These are phyloP conservation scores for Myrmaecium sp. DNA, from an alignment of 2,329 filamentous ascomycete genomes.

Conservation along the genomic window DNA sequence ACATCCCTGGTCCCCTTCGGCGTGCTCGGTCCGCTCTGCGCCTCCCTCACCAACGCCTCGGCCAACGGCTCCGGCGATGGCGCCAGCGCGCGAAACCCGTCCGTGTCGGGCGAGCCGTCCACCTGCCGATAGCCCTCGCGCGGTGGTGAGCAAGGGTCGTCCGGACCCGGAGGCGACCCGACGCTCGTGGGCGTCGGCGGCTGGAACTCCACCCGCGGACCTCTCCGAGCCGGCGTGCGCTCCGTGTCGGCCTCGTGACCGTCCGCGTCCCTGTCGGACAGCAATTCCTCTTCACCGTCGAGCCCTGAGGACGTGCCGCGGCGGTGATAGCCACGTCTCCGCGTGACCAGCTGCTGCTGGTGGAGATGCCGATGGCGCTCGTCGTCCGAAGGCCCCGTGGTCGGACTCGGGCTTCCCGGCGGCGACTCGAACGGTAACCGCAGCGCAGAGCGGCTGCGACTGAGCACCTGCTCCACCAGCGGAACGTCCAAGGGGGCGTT, in stretches of 20 bases:
- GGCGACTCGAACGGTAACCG: constrained; percentile 17
- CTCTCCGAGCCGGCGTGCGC: constrained; percentile 8
- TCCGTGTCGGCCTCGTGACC: constrained; percentile 5
- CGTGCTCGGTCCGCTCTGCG: constrained; percentile 27
- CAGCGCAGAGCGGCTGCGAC: constrained; percentile 15
- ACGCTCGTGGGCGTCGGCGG: constrained; percentile 17
- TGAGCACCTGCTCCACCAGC: constrained; percentile 27
- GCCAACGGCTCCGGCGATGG: constrained; percentile 2
- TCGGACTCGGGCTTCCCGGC: constrained; percentile 18
- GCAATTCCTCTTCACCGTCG: constrained; percentile 1
- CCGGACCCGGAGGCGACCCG: constrained; percentile 4
- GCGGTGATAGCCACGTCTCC: constrained; percentile 11
- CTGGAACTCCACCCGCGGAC: constrained; percentile 15
- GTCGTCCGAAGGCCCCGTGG: constrained; percentile 18
- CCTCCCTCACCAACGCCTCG: constrained; percentile 13
- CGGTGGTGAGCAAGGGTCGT: constrained; percentile 6
- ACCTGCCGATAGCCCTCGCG: constrained; percentile 6
- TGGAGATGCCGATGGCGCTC: constrained; percentile 15
- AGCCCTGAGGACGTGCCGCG: constrained; percentile 8
- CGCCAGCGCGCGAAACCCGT: constrained; percentile 3
- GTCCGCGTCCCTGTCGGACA: constrained; percentile 17
- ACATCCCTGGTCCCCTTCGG: constrained; percentile 24
- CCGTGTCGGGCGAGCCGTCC: constrained; percentile 6
- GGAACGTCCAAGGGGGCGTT: constrained; percentile 23
- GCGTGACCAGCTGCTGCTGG: constrained; percentile 16